These are phyloP conservation scores for Pezicula rhizophila DNA, from an alignment of 2,329 filamentous ascomycete species.

Conservation along the genomic window DNA sequence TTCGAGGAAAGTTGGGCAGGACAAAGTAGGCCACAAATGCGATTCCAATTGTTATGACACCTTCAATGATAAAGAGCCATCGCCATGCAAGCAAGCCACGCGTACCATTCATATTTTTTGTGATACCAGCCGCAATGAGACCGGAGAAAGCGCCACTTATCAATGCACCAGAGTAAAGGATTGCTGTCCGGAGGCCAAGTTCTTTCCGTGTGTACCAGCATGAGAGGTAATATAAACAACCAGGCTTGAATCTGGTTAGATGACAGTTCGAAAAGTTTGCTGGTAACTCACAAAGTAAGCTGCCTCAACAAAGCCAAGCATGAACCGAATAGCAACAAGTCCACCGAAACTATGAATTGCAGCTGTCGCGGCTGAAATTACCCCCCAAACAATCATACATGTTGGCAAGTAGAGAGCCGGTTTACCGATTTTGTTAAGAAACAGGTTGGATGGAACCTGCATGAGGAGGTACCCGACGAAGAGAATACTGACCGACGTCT, in stretches of 20 bases:
- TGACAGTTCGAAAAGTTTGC: neutral
- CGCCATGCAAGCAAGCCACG: constrained; percentile 56
- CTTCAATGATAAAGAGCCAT: constrained; percentile 67
- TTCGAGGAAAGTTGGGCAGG: constrained; percentile 62
- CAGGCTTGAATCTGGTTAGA: constrained; percentile 33
- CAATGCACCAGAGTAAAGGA: constrained; percentile 62
- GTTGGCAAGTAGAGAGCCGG: constrained; percentile 45
- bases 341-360: constrained; percentile 40
- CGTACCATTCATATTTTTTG: constrained; percentile 53
- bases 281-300: constrained; percentile 41
- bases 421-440: constrained; percentile 42
- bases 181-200: constrained; percentile 57
- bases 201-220: constrained; percentile 68
- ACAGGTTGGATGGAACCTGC: constrained; percentile 42
- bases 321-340: constrained; percentile 39
- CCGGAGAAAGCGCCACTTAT: constrained; percentile 69
- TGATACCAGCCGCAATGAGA: constrained; percentile 58
- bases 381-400: constrained; percentile 44
- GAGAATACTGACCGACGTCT: constrained; percentile 35
- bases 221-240: constrained; percentile 56
- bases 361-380: constrained; percentile 42
- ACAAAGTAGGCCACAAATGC: constrained; percentile 52
- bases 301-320: constrained; percentile 49
- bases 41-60: constrained; percentile 55
- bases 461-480: constrained; percentile 28